Evolutionary conservation across 768 basidiomycete genomes (phyloP).

Genomic region (Cantharellus anzutake): DNA sequence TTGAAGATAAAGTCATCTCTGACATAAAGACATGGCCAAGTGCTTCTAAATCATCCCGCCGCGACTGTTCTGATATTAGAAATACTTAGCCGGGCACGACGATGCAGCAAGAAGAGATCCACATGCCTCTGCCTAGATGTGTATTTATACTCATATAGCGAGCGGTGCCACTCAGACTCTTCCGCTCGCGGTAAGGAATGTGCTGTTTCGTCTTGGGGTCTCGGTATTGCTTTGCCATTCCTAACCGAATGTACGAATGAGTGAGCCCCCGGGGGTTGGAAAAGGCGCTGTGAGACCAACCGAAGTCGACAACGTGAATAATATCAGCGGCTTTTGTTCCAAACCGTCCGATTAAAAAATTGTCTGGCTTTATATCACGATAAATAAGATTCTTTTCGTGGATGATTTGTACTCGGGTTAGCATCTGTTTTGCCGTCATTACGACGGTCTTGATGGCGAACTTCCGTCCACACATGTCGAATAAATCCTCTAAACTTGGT

Average conservation of each 20-base stretch:
- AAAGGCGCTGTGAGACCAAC: background rate
- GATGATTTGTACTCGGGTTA: conserved; percentile 89
- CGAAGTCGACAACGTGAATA: conserved; percentile 26
- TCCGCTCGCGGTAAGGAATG: conserved; percentile 98
- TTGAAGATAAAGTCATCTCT: no score
- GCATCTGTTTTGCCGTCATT: conserved; percentile 93
- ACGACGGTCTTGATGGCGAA: conserved; percentile 97
- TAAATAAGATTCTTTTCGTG: conserved; percentile 97
- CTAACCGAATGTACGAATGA: conserved; percentile 32
- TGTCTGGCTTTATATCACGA: conserved; percentile 98
- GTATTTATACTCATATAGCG: conserved; percentile 99
- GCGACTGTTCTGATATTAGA: conserved; percentile 24
- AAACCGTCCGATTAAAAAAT: conserved; percentile 92
- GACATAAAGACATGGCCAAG: conserved; percentile 96
- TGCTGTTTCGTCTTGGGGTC: conserved; percentile 96
- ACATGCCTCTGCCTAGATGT: conserved; percentile 81
- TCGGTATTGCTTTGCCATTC: conserved; percentile 98
- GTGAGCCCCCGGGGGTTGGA: conserved; percentile 3
- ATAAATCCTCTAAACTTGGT: conserved; percentile 90
- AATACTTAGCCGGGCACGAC: background rate
- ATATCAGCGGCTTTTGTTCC: conserved; percentile 78
- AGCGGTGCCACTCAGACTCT: conserved; percentile 89
- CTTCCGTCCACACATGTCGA: conserved; percentile 97
- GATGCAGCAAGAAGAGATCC: background rate
- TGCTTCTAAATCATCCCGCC: conserved; percentile 96